These are phyloP conservation scores for Boehmeria nivea DNA, from an alignment of 306 rosid genomes.

Conservation along the genomic window DNA sequence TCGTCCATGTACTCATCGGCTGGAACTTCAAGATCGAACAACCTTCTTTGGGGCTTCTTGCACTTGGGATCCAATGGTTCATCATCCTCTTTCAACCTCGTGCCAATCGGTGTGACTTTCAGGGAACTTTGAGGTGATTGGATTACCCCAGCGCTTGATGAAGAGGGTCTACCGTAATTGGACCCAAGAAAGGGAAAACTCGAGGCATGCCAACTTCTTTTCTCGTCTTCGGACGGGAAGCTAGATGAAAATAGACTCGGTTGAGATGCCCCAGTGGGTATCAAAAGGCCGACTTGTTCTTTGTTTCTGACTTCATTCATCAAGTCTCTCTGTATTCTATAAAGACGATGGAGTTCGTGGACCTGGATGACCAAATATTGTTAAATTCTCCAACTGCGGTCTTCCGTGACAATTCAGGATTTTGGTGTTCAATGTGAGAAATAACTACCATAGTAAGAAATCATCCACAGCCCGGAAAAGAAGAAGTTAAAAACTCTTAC, in stretches of 20 bases:
- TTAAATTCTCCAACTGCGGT: not conserved
- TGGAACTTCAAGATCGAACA: constrained; percentile 34
- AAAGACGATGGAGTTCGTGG: constrained; percentile 42
- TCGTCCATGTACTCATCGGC: constrained; percentile 23
- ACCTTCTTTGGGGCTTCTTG: constrained; percentile 20
- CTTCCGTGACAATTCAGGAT: not conserved
- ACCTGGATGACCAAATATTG: constrained; percentile 26
- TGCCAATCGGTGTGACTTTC: constrained; percentile 19
- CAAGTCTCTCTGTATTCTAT: constrained; percentile 43
- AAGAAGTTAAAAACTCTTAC: constrained; percentile 1
- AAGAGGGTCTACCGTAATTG: constrained; percentile 12
- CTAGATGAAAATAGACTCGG: constrained; percentile 19
- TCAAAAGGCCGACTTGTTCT: constrained; percentile 10
- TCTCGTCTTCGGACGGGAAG: constrained; percentile 22
- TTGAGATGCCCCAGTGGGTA: constrained; percentile 17
- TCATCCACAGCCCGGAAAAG: not conserved
- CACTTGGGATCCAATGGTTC: constrained; percentile 11
- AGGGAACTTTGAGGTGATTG: constrained; percentile 19
- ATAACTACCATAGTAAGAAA: not conserved
- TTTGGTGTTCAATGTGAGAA: not conserved
- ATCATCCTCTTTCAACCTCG: constrained; percentile 10
- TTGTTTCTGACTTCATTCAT: constrained; percentile 30
- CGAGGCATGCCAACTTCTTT: constrained; percentile 14
- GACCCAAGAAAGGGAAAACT: constrained; percentile 22
- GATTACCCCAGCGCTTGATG: constrained; percentile 18